Conservation (phyloP, 495 filamentous ascomycete genomes). For the Mycothermus thermophilus region DNA sequence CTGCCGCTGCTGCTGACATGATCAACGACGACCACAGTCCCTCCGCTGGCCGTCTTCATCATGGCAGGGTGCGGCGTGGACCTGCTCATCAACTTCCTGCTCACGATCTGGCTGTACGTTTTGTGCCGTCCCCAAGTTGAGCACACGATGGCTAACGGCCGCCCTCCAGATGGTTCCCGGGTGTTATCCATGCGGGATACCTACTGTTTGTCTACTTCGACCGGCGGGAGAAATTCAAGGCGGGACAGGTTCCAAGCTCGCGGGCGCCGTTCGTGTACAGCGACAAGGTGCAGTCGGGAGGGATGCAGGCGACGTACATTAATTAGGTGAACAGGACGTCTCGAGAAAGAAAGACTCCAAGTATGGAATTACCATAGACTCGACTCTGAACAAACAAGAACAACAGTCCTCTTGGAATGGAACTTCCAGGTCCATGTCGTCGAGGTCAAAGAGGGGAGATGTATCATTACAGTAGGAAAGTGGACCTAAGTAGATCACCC, state of each 20-base stretch:
- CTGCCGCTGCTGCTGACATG: too few species aligned
- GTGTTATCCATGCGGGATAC: conserved; percentile 85
- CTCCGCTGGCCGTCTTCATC: conserved; percentile 27
- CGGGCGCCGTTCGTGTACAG: conserved; percentile 68
- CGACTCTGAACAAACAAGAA: too few species aligned
- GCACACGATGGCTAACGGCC: too few species aligned
- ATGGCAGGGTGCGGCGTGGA: conserved; percentile 53
- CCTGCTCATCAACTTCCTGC: conserved; percentile 74
- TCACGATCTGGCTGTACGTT: conserved; percentile 48
- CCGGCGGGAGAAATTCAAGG: conserved; percentile 42
- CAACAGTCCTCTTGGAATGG: too few species aligned
- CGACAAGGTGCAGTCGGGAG: conserved; percentile 60
- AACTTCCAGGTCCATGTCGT: too few species aligned
- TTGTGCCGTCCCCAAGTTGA: background rate
- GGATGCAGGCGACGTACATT: too few species aligned
- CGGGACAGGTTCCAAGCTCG: conserved; percentile 31
- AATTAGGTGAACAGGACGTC: too few species aligned
- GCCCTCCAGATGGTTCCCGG: conserved; percentile 37
- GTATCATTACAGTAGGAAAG: too few species aligned
- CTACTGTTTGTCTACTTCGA: conserved; percentile 78
- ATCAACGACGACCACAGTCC: conserved; percentile 20
- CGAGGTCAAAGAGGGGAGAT: too few species aligned
- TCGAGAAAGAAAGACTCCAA: too few species aligned
- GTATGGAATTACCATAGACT: too few species aligned
- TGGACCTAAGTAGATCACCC: too few species aligned